phyloP scores from a whole-genome alignment of 2,329 filamentous ascomycete species.

The Aureobasidium sp. region DNA sequence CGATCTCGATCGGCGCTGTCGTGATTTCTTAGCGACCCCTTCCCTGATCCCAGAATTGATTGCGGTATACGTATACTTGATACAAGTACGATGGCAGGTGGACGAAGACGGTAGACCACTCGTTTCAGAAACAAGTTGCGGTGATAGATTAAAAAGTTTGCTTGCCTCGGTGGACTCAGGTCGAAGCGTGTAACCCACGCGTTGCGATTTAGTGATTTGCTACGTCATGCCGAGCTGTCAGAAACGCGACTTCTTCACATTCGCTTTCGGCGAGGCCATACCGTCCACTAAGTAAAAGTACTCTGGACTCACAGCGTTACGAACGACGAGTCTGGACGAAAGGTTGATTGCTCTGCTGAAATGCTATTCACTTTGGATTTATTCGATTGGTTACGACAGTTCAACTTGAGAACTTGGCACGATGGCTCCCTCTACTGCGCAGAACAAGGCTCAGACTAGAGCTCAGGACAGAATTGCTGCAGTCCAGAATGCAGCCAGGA shows the following conservation, averaged over 20 bases:
- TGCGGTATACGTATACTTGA: neutral
- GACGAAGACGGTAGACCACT: neutral
- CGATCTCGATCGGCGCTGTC: slow-evolving; percentile 11
- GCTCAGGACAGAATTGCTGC: slow-evolving; percentile 18
- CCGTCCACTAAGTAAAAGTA: neutral
- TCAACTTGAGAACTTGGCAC: neutral
- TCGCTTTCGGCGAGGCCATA: neutral
- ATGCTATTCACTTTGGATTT: neutral
- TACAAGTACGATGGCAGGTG: neutral
- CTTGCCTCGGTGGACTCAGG: neutral
- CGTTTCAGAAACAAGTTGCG: neutral
- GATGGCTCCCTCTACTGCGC: slow-evolving; percentile 9
- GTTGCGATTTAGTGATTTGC: neutral
- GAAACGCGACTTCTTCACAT: neutral
- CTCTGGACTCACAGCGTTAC: neutral
- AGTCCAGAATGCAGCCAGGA: slow-evolving; percentile 1
- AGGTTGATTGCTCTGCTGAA: neutral
- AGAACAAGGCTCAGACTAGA: slow-evolving; percentile 16
- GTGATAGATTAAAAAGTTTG: neutral
- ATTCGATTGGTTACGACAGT: neutral
- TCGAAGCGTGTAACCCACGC: slow-evolving; percentile 7
- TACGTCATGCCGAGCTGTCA: slow-evolving; percentile 7
- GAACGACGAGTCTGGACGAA: neutral
- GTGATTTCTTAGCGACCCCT: neutral
- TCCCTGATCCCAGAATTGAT: neutral